Conservation (phyloP, 176 grass and related monocot species). For the Hyparrhenia diplandra region DNA sequence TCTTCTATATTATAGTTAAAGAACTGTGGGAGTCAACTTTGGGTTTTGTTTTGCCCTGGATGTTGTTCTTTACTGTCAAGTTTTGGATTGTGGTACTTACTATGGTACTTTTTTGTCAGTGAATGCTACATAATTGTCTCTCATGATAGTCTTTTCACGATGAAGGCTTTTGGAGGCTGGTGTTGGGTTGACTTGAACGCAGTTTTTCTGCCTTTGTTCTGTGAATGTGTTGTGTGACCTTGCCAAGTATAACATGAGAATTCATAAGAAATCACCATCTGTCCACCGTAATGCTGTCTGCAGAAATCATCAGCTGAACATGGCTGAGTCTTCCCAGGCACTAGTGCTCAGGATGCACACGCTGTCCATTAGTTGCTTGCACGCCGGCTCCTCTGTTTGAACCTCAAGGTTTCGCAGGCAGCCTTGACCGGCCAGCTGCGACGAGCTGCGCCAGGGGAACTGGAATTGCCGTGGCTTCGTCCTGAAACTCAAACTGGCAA, state of each 20-base stretch:
- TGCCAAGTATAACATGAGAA: no score
- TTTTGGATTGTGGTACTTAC: slow-evolving; percentile 41
- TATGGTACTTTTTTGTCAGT: slow-evolving; percentile 21
- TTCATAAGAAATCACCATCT: no score
- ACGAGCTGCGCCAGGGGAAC: neutral
- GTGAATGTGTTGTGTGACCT: no score
- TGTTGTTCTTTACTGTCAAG: slow-evolving; percentile 27
- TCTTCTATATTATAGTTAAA: slow-evolving; percentile 28
- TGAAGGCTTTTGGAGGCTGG: neutral
- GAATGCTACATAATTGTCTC: slow-evolving; percentile 25
- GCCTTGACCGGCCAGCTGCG: neutral
- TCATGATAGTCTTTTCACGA: neutral
- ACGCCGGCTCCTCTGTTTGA: no score
- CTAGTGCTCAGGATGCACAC: no score
- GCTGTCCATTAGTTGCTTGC: neutral
- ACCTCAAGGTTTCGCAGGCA: no score
- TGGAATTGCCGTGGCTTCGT: neutral
- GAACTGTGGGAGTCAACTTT: slow-evolving; percentile 15
- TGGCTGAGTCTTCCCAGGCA: no score
- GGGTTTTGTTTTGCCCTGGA: slow-evolving; percentile 4
- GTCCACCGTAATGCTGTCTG: no score
- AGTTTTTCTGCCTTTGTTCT: no score
- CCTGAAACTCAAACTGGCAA: no score
- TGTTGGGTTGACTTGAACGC: neutral
- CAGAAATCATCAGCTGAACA: no score